Percentiles rank a stretch among this genome's conserved stretches.
Evolutionary conservation across 2,329 filamentous ascomycete genomes (phyloP).

Genomic region (Canariomyces notabilis): DNA sequence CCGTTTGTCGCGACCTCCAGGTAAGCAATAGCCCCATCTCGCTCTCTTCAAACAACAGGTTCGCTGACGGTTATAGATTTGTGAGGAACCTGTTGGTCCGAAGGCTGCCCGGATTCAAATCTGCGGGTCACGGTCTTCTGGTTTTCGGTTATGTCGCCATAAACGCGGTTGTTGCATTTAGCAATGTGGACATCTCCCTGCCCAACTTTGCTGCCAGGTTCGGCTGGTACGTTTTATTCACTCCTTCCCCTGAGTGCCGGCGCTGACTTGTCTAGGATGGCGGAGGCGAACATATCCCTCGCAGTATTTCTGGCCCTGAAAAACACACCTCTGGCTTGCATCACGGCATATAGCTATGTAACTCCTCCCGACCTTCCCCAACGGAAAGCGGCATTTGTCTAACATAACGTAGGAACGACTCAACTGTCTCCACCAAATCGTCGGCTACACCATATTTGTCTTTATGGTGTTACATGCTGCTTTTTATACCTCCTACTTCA

Average conservation of each 20-base stretch:
- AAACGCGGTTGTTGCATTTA: conserved; percentile 29
- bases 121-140: conserved; percentile 31
- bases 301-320: conserved; percentile 52
- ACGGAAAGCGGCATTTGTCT: no score
- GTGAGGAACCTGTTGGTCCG: conserved; percentile 29
- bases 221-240: conserved; percentile 33
- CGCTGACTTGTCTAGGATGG: conserved; percentile 27
- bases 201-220: conserved; percentile 26
- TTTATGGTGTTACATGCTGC: conserved; percentile 43
- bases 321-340: conserved; percentile 51
- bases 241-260: no score
- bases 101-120: conserved; percentile 30
- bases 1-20: conserved; percentile 27
- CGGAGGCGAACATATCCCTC: conserved; percentile 42
- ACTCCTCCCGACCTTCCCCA: no score
- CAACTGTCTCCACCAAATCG: conserved; percentile 51
- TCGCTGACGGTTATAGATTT: conserved; percentile 18
- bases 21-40: conserved; percentile 12
- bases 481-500: conserved; percentile 41
- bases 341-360: conserved; percentile 51
- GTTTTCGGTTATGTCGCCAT: conserved; percentile 29
- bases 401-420: conserved; percentile 57
- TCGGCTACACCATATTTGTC: conserved; percentile 45
- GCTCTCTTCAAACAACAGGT: background rate
- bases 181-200: conserved; percentile 27